These are phyloP conservation scores for Aphanocladium album DNA, from an alignment of 2,329 filamentous ascomycete species.

Conservation along the genomic window DNA sequence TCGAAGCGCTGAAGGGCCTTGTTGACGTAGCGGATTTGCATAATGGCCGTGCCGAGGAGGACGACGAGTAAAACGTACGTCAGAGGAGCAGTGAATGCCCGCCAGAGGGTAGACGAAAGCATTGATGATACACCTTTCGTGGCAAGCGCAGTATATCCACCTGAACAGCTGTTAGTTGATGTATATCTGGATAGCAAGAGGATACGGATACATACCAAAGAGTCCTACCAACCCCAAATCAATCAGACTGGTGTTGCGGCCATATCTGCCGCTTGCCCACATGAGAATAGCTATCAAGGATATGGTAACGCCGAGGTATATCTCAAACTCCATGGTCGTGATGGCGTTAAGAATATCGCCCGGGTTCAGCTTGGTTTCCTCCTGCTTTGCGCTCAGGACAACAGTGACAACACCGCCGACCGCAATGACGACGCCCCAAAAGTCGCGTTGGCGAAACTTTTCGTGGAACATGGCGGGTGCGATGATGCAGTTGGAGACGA, in stretches of 20 bases:
- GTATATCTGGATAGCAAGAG: neutral
- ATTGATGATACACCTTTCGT: constrained; percentile 96
- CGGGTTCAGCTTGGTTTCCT: constrained; percentile 86
- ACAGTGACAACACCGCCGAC: constrained; percentile 86
- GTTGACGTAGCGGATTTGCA: constrained; percentile 98
- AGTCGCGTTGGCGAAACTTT: constrained; percentile 76
- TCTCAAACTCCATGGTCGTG: constrained; percentile 80
- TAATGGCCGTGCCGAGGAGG: constrained; percentile 76
- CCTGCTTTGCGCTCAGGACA: constrained; percentile 82
- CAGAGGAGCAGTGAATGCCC: constrained; percentile 84
- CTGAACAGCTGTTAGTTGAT: constrained; percentile 37
- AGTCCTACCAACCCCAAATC: constrained; percentile 89
- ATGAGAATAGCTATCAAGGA: constrained; percentile 70
- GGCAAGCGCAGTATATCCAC: constrained; percentile 91
- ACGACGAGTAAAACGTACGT: constrained; percentile 81
- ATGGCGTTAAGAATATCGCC: constrained; percentile 88
- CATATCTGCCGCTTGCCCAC: constrained; percentile 77
- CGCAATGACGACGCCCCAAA: constrained; percentile 82
- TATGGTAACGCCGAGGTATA: constrained; percentile 76
- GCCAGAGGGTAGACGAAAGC: constrained; percentile 83
- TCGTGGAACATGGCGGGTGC: constrained; percentile 93
- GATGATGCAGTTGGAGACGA: constrained; percentile 95
- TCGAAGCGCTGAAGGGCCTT: constrained; percentile 83
- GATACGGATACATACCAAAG: constrained; percentile 60
- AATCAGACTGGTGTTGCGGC: constrained; percentile 80